Conservation (phyloP, 768 basidiomycete species). For the Lyophyllum decastes region DNA sequence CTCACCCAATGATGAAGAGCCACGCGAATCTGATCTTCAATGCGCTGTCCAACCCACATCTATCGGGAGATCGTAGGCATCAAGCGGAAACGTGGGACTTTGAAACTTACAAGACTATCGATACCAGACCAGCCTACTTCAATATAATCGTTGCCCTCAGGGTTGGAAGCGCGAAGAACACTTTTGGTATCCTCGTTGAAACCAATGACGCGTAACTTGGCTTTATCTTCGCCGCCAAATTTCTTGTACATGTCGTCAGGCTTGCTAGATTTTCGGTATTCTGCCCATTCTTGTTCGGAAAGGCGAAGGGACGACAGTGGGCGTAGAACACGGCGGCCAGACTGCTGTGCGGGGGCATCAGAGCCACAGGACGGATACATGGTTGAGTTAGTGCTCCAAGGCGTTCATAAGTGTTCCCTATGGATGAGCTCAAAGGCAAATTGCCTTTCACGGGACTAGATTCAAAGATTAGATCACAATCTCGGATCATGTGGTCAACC, state of each 20-base stretch:
- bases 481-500: too few relatives aligned
- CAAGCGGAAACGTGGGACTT: not conserved
- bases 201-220: not conserved
- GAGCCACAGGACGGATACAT: not conserved
- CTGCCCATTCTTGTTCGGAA: not conserved
- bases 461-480: too few relatives aligned
- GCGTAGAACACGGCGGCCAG: not conserved
- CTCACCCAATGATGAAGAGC: conserved; percentile 3
- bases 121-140: not conserved
- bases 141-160: not conserved
- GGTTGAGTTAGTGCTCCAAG: not conserved
- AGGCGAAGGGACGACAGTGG: conserved; percentile 1
- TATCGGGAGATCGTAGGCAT: not conserved
- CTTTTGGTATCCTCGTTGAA: conserved; percentile 1
- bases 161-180: not conserved
- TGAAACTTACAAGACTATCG: not conserved
- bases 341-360: not conserved
- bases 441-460: too few relatives aligned
- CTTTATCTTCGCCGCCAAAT: not conserved
- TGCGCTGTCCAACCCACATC: conserved; percentile 4
- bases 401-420: too few relatives aligned
- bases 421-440: too few relatives aligned
- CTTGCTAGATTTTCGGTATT: not conserved
- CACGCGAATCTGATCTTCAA: conserved; percentile 4
- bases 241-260: not conserved